Percentiles rank a stretch among this genome's conserved stretches.
phyloP scores from a whole-genome alignment of 1,284 basidiomycete genomes.

The Cerrena zonata region DNA sequence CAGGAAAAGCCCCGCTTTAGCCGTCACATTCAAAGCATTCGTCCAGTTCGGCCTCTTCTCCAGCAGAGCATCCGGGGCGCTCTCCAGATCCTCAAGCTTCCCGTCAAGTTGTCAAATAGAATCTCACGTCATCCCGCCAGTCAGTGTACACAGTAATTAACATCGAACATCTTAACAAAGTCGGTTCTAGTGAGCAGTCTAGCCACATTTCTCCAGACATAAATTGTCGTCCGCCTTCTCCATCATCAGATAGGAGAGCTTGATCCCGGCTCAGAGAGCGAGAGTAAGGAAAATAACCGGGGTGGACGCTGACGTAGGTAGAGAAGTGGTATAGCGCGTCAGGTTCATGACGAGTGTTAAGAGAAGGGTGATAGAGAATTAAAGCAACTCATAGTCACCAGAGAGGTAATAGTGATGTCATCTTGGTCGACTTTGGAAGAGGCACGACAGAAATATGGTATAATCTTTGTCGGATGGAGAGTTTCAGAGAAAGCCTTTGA shows the following conservation, averaged over 20 bases:
- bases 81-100: not conserved
- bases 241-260: not conserved
- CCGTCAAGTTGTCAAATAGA: conserved; percentile 9
- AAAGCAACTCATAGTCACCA: conserved; percentile 76
- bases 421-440: conserved; percentile 41
- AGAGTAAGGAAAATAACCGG: conserved; percentile 72
- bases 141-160: conserved; percentile 80
- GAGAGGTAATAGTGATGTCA: conserved; percentile 78
- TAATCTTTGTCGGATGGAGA: conserved; percentile 65
- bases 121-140: conserved; percentile 53
- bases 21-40: conserved; percentile 38
- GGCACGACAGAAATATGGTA: conserved; percentile 76
- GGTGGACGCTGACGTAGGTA: conserved; percentile 76
- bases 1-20: conserved; percentile 21
- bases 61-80: conserved; percentile 42
- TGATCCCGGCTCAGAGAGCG: conserved; percentile 18
- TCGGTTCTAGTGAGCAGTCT: conserved; percentile 75
- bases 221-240: conserved; percentile 60
- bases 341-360: conserved; percentile 48
- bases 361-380: conserved; percentile 47
- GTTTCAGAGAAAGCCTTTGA: conserved; percentile 65
- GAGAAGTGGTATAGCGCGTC: conserved; percentile 63
- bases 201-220: conserved; percentile 81
- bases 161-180: conserved; percentile 83
- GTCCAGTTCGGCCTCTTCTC: not conserved